These are phyloP conservation scores for Escovopsis sp. DNA, from an alignment of 2,329 filamentous ascomycete species.

Conservation along the genomic window DNA sequence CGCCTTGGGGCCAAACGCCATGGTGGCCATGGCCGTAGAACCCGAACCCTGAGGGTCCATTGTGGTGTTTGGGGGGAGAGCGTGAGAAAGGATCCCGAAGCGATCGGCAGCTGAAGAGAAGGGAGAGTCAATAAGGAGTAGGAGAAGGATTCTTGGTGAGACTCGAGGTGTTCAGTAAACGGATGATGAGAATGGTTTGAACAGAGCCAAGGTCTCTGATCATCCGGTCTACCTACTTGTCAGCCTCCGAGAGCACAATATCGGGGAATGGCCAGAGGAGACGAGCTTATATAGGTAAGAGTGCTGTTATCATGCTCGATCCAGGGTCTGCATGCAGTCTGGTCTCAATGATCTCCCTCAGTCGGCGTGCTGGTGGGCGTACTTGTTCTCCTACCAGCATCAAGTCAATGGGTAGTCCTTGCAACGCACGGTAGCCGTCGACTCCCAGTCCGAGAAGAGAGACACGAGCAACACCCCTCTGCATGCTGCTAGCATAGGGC, in stretches of 20 bases:
- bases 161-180: neutral
- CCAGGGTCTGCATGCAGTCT: too few relatives aligned
- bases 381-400: too few relatives aligned
- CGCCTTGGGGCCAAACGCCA: slow-evolving; percentile 5
- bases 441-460: too few relatives aligned
- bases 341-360: too few relatives aligned
- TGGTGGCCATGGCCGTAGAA: slow-evolving; percentile 1
- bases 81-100: neutral
- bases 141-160: neutral
- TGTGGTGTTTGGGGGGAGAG: neutral
- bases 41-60: slow-evolving; percentile 8
- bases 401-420: too few relatives aligned
- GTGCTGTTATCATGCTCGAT: too few relatives aligned
- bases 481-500: too few relatives aligned
- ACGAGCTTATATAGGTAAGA: slow-evolving; percentile 3
- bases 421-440: too few relatives aligned
- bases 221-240: too few relatives aligned
- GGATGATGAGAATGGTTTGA: too few relatives aligned
- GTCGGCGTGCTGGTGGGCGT: too few relatives aligned
- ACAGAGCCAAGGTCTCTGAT: neutral
- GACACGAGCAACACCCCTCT: too few relatives aligned
- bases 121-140: neutral
- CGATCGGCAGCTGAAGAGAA: neutral
- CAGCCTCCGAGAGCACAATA: neutral
- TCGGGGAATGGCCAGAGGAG: neutral